Conservation (phyloP, 805 yeast genomes). For the Wickerhamiella galacta region DNA sequence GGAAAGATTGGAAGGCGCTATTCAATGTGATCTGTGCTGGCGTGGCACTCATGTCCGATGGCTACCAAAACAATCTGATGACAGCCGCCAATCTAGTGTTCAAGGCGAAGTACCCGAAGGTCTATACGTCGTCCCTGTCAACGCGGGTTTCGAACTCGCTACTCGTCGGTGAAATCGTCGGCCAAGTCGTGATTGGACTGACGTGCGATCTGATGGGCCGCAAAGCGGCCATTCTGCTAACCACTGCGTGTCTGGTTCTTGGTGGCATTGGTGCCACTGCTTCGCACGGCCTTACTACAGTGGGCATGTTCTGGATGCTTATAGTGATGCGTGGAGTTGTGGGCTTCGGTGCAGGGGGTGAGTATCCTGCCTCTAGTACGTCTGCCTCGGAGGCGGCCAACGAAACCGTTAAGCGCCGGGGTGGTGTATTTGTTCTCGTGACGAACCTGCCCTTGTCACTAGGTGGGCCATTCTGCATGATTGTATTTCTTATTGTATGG, state of each 20-base stretch:
- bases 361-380: conserved; percentile 53
- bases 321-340: conserved; percentile 57
- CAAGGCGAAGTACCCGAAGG: conserved; percentile 29
- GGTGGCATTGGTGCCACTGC: conserved; percentile 58
- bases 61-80: conserved; percentile 62
- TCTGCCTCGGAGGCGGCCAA: conserved; percentile 61
- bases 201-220: conserved; percentile 51
- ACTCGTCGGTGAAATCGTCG: conserved; percentile 52
- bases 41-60: conserved; percentile 60
- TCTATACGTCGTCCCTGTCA: conserved; percentile 30
- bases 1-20: conserved; percentile 8
- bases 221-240: conserved; percentile 47
- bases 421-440: conserved; percentile 46
- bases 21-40: conserved; percentile 47
- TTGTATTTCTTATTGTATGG: conserved; percentile 50
- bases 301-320: conserved; percentile 64
- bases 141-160: conserved; percentile 57
- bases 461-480: conserved; percentile 66
- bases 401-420: conserved; percentile 40
- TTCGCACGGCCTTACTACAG: conserved; percentile 40
- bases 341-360: conserved; percentile 70
- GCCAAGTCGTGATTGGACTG: conserved; percentile 49
- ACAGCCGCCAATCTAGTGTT: conserved; percentile 49
- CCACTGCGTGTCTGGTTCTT: conserved; percentile 42
- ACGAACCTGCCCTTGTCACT: conserved; percentile 59